These are phyloP conservation scores for Rusavskia elegans DNA, from an alignment of 495 filamentous ascomycete genomes.

Conservation along the genomic window DNA sequence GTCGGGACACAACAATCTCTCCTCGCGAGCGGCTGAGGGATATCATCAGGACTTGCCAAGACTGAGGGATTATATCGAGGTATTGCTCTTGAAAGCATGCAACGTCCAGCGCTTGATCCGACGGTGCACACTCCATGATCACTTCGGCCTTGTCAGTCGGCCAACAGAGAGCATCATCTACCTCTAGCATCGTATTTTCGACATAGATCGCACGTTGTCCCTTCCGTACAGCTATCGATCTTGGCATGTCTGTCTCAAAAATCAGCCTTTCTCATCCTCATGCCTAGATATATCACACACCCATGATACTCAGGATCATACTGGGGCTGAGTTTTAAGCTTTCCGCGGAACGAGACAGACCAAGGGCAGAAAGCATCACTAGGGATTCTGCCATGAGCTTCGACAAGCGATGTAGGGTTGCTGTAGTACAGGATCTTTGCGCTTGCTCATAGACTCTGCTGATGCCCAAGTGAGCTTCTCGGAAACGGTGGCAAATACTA, in stretches of 20 bases:
- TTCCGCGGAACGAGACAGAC: slow-evolving; percentile 11
- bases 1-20: slow-evolving; percentile 69
- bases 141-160: neutral
- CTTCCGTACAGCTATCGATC: neutral
- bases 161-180: neutral
- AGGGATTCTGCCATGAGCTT: slow-evolving; percentile 42
- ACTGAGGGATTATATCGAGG: slow-evolving; percentile 63
- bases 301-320: slow-evolving; percentile 38
- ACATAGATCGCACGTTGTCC: neutral
- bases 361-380: slow-evolving; percentile 47
- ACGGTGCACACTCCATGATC: slow-evolving; percentile 10
- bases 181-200: neutral
- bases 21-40: slow-evolving; percentile 61
- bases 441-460: slow-evolving; percentile 39
- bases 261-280: neutral
- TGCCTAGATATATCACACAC: slow-evolving; percentile 12
- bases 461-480: slow-evolving; percentile 43
- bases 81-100: slow-evolving; percentile 49
- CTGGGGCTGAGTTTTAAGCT: slow-evolving; percentile 33
- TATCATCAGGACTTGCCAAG: slow-evolving; percentile 78
- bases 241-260: neutral
- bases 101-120: slow-evolving; percentile 21
- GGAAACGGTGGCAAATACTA: slow-evolving; percentile 14
- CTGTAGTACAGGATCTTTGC: slow-evolving; percentile 31
- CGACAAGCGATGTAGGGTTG: slow-evolving; percentile 34